These are phyloP conservation scores for Chaetomiaceae sp. DNA, from an alignment of 2,329 filamentous ascomycete species.

Conservation along the genomic window DNA sequence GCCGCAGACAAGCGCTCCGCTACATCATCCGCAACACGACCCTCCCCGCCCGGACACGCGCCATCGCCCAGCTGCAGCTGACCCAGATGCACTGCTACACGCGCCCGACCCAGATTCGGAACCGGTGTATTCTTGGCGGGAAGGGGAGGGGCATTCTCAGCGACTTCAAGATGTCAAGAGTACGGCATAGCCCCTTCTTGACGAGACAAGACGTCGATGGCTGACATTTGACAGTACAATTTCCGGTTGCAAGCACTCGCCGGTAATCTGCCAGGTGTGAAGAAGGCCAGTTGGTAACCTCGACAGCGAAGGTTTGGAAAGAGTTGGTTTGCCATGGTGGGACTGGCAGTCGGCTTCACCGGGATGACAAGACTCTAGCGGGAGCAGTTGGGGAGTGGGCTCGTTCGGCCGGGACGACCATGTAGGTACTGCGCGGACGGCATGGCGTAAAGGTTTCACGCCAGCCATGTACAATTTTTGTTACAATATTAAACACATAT, in stretches of 20 bases:
- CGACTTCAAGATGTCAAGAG: constrained; percentile 87
- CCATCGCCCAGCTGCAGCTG: constrained; percentile 88
- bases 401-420: neutral
- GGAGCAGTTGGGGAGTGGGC: neutral
- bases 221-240: constrained; percentile 63
- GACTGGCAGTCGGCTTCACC: too few relatives aligned
- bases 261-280: constrained; percentile 84
- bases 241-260: constrained; percentile 86
- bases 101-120: constrained; percentile 86
- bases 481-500: constrained; percentile 22
- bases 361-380: neutral
- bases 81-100: constrained; percentile 97
- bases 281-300: constrained; percentile 89
- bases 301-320: neutral
- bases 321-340: neutral
- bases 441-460: neutral
- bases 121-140: constrained; percentile 89
- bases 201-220: neutral
- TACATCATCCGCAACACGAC: constrained; percentile 93
- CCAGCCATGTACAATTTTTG: constrained; percentile 22
- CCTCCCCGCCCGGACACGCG: constrained; percentile 74
- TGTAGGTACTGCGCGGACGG: neutral
- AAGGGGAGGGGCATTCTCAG: constrained; percentile 84
- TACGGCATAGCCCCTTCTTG: constrained; percentile 45
- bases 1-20: constrained; percentile 75